Evolutionary conservation across 805 yeast genomes (phyloP).

Genomic region (Hyphopichia homilentoma): DNA sequence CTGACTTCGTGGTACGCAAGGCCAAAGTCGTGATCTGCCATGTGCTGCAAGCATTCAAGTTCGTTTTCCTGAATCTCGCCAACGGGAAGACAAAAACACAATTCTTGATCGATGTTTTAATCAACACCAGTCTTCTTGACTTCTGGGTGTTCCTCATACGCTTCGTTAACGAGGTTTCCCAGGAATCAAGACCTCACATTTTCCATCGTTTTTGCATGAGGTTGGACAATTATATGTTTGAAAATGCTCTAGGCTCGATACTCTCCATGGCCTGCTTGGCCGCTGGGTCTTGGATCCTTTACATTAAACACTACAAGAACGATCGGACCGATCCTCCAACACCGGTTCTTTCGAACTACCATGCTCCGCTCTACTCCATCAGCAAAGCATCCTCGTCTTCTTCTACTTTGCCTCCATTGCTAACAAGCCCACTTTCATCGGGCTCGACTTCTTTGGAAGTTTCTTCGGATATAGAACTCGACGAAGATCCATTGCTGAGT

Average conservation of each 20-base stretch:
- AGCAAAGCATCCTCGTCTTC: neutral
- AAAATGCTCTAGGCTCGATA: slow-evolving; percentile 9
- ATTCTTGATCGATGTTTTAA: neutral
- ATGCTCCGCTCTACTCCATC: neutral
- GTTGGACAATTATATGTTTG: slow-evolving; percentile 40
- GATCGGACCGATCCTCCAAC: neutral
- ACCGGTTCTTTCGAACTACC: neutral
- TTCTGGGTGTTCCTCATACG: slow-evolving; percentile 7
- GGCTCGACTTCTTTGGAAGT: slow-evolving; percentile 9
- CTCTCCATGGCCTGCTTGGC: slow-evolving; percentile 12
- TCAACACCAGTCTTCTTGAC: slow-evolving; percentile 3
- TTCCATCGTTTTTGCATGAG: slow-evolving; percentile 45
- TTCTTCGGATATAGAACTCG: slow-evolving; percentile 1
- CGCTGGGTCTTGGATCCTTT: slow-evolving; percentile 18
- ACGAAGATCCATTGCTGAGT: too few relatives aligned
- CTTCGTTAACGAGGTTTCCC: slow-evolving; percentile 38
- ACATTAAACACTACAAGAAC: slow-evolving; percentile 6
- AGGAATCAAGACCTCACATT: slow-evolving; percentile 48
- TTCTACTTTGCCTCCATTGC: slow-evolving; percentile 1
- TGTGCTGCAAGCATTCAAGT: too few relatives aligned
- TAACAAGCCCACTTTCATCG: slow-evolving; percentile 17
- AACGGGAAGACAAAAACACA: slow-evolving; percentile 3
- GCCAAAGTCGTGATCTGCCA: too few relatives aligned
- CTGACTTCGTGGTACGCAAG: too few relatives aligned
- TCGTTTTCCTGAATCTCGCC: too few relatives aligned